Percentiles rank a stretch among this genome's conserved stretches.
These are phyloP conservation scores for barley (Hordeum vulgare) DNA, from an alignment of 176 grass and related monocot species.

Conservation along the genomic window DNA sequence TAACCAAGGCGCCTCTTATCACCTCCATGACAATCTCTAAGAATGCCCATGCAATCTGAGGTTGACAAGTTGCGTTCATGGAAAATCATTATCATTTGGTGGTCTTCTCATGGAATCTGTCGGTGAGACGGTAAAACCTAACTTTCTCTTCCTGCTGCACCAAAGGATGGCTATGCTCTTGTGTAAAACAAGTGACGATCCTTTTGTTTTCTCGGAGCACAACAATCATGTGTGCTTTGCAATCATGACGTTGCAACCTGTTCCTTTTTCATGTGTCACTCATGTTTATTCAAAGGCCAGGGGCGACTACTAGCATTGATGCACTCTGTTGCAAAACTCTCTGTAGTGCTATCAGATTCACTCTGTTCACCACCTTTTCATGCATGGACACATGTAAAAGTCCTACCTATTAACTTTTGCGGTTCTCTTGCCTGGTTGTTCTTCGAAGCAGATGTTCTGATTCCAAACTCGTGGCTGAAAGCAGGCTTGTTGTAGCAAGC, in stretches of 20 bases:
- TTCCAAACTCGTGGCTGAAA: background rate
- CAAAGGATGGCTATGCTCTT: background rate
- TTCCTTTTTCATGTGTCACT: background rate
- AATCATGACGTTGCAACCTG: too few relatives aligned
- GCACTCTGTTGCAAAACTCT: background rate
- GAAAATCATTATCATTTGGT: background rate
- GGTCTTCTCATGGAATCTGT: background rate
- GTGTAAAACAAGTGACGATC: background rate
- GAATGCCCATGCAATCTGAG: rapidly evolving
- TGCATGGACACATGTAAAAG: background rate
- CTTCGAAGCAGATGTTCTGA: background rate
- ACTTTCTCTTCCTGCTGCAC: background rate
- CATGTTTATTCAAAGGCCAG: background rate
- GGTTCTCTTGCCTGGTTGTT: background rate
- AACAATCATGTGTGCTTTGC: background rate
- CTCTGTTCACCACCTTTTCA: background rate
- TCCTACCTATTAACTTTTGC: background rate
- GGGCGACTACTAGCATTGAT: background rate
- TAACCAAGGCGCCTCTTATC: background rate
- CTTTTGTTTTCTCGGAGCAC: background rate
- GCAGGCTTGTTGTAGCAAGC: background rate
- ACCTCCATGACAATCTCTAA: background rate
- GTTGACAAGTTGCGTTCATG: background rate
- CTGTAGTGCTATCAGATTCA: too few relatives aligned
- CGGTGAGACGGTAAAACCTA: background rate